Percentiles rank a stretch among this genome's conserved stretches.
Evolutionary conservation across 2,329 filamentous ascomycete species (phyloP).

Genomic region (Penicillium paneum): DNA sequence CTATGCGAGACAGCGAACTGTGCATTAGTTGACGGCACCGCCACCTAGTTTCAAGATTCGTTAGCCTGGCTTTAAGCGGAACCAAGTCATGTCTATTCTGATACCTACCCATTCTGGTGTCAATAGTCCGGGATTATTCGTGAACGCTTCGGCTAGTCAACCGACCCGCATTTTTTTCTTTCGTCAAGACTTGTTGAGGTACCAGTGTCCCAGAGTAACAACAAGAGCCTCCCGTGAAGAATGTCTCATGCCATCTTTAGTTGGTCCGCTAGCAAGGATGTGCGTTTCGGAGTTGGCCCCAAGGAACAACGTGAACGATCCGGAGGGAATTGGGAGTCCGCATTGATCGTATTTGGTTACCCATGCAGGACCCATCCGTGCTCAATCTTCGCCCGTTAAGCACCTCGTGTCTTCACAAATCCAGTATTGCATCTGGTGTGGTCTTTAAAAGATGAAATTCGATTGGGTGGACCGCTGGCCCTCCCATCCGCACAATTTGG

Average conservation of each 20-base stretch:
- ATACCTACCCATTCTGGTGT: conserved; percentile 16
- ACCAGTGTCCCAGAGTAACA: conserved; percentile 10
- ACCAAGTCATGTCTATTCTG: conserved; percentile 15
- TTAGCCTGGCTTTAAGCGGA: conserved; percentile 19
- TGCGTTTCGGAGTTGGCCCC: conserved; percentile 1
- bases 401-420: conserved; percentile 2
- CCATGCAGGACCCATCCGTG: conserved; percentile 9
- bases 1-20: conserved; percentile 17
- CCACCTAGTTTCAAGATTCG: conserved; percentile 18
- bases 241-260: neutral
- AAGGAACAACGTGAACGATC: conserved; percentile 8
- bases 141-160: conserved; percentile 20
- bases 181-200: conserved; percentile 11
- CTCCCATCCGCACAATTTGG: conserved; percentile 27
- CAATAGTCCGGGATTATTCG: conserved; percentile 7
- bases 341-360: conserved; percentile 15
- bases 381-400: conserved; percentile 1
- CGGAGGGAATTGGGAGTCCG: conserved; percentile 7
- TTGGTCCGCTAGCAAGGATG: conserved; percentile 9
- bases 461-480: conserved; percentile 15
- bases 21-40: conserved; percentile 21
- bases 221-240: neutral
- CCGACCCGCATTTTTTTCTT: conserved; percentile 18
- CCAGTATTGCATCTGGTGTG: conserved; percentile 2
- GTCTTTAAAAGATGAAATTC: conserved; percentile 1